Percentiles rank a stretch among this genome's conserved stretches.
Conservation (phyloP, 129 eudicot species). For the Lactuca sativa region DNA sequence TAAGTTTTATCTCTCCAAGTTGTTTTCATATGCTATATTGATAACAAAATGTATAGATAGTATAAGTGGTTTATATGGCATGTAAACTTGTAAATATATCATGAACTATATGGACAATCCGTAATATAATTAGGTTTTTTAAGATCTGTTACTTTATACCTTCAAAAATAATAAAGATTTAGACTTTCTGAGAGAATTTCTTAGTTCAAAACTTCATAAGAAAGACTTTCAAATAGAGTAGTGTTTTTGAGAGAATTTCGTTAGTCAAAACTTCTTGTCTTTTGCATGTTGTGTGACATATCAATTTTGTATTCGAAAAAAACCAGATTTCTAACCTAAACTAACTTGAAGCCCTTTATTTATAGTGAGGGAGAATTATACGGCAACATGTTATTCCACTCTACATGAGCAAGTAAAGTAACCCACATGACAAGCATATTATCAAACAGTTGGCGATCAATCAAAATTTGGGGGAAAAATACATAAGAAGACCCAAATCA, state of each 20-base stretch:
- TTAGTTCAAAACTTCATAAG: slow-evolving; percentile 17
- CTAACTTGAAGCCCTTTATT: background rate
- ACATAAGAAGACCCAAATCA: slow-evolving; percentile 12
- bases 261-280: no score
- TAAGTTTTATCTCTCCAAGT: slow-evolving; percentile 2
- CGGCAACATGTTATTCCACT: background rate
- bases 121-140: background rate
- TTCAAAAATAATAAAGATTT: slow-evolving; percentile 16
- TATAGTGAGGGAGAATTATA: background rate
- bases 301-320: background rate
- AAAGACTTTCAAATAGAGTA: background rate
- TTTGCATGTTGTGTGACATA: no score
- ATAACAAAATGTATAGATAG: slow-evolving; percentile 8
- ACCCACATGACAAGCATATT: slow-evolving; percentile 17
- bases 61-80: background rate
- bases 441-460: slow-evolving; percentile 29
- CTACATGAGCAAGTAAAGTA: slow-evolving; percentile 3
- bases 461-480: background rate
- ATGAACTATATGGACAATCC: background rate
- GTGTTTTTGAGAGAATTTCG: no score
- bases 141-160: slow-evolving; percentile 6
- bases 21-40: slow-evolving; percentile 1
- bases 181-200: slow-evolving; percentile 5
- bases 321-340: slow-evolving; percentile 2
- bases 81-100: slow-evolving; percentile 10